phyloP scores from a whole-genome alignment of 2,329 filamentous ascomycete species.

The Claviceps quebecensis region DNA sequence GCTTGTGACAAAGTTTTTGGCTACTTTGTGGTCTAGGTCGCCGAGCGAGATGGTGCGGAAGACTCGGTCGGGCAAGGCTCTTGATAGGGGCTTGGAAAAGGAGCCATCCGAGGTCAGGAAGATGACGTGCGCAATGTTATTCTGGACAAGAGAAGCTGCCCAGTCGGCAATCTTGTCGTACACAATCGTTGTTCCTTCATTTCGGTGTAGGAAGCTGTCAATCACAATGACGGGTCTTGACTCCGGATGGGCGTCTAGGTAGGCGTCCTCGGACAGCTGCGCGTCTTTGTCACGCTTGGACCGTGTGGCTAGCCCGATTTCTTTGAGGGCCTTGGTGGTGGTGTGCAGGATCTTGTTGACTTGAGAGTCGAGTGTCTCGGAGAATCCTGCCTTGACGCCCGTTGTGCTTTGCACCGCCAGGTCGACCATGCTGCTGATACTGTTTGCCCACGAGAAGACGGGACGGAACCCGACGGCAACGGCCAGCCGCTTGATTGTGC shows the following conservation, averaged over 20 bases:
- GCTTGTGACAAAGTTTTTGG: slow-evolving; percentile 78
- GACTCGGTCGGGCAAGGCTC: slow-evolving; percentile 78
- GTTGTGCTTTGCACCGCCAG: slow-evolving; percentile 88
- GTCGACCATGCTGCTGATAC: slow-evolving; percentile 80
- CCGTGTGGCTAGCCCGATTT: slow-evolving; percentile 57
- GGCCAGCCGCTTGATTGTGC: slow-evolving; percentile 72
- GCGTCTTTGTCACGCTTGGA: slow-evolving; percentile 62
- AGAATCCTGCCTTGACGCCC: slow-evolving; percentile 87
- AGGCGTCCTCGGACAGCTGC: slow-evolving; percentile 66
- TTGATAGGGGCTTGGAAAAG: slow-evolving; percentile 75
- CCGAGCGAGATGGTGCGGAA: slow-evolving; percentile 77
- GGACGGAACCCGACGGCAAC: slow-evolving; percentile 78
- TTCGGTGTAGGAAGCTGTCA: slow-evolving; percentile 82
- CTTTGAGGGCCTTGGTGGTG: slow-evolving; percentile 63
- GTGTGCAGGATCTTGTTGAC: slow-evolving; percentile 81
- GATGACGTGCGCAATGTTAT: slow-evolving; percentile 84
- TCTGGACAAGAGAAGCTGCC: slow-evolving; percentile 72
- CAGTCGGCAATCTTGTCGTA: slow-evolving; percentile 78
- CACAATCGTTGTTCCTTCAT: slow-evolving; percentile 46
- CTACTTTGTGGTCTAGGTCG: slow-evolving; percentile 74
- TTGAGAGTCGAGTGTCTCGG: slow-evolving; percentile 81
- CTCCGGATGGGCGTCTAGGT: slow-evolving; percentile 80
- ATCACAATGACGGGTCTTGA: slow-evolving; percentile 71
- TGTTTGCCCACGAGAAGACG: slow-evolving; percentile 94
- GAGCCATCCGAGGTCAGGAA: slow-evolving; percentile 85